Base-by-base conservation (phyloP, 169 alveolate genomes). In the Perkinsus olseni region DNA sequence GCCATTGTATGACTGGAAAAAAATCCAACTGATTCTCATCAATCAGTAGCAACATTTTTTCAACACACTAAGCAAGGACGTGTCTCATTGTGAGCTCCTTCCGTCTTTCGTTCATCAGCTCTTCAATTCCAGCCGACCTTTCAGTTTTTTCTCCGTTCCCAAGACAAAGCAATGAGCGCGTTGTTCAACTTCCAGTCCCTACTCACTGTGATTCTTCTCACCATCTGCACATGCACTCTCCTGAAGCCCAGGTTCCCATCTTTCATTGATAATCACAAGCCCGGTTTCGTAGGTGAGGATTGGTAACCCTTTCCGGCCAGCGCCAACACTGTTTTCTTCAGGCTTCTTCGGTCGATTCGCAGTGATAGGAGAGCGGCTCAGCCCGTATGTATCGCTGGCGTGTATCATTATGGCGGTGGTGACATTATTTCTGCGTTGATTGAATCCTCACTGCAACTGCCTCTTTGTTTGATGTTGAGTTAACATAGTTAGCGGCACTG, bases 331-430 rank as follows among this genome's bases (percentile, higher is more conserved):
- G 82, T 62, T 98, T 95, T n/a, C n/a, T n/a, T 93, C 96, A 48
- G 99, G 99, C 39, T 93, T 98, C 38, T 94, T 98, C 92, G 99
- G 99, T 38, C 97, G 97, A 94, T 96, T 98, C 93, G 99, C 99
- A 62, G 99, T 98, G 21, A 97, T 98, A 36, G 99, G 99, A 0
- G 99, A 98, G 94, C 96, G 99, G 45, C 97, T 98, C 74, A 97
- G 99, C 17, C 98, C 98, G 38, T 98, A 98, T 94, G 99, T 98
- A 20, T 96, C 99, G 34, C 92, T 96, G 0, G 95, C 96, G 38
- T 98, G 99, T 94, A 74, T 98, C 0, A 74, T 97, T 0, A 96
- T 98, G 95, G 99, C 99, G 31, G 93, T 96, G 48, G 95, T 96
- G 94, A 98, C 98, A 37, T 91, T 98, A 34, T 96, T 97, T 91